Evolutionary conservation across 805 yeast genomes (phyloP).

Genomic region (Monosporozyma unispora): DNA sequence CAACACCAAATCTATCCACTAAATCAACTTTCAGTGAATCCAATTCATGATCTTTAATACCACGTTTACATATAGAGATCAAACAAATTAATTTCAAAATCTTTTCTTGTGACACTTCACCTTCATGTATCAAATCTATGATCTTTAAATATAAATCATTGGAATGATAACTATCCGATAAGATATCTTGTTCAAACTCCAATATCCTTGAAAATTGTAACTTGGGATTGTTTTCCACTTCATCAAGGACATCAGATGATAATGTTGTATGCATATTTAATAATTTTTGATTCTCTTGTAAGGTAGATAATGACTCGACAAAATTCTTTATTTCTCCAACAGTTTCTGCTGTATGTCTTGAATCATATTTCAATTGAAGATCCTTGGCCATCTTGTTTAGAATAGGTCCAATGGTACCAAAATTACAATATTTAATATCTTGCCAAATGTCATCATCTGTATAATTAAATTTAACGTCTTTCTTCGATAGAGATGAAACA

Average conservation of each 20-base stretch:
- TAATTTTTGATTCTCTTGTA: slow-evolving; percentile 59
- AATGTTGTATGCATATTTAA: slow-evolving; percentile 65
- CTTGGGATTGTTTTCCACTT: slow-evolving; percentile 30
- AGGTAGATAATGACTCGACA: slow-evolving; percentile 57
- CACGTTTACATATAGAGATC: slow-evolving; percentile 55
- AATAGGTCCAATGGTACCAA: slow-evolving; percentile 67
- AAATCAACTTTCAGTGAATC: slow-evolving; percentile 46
- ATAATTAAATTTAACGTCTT: slow-evolving; percentile 15
- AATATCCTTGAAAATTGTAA: slow-evolving; percentile 38
- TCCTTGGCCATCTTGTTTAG: slow-evolving; percentile 63
- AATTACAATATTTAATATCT: slow-evolving; percentile 55
- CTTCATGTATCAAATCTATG: slow-evolving; percentile 42
- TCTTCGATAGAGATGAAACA: slow-evolving; percentile 20
- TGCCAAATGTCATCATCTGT: slow-evolving; percentile 27
- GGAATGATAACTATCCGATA: slow-evolving; percentile 41
- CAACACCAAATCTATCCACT: slow-evolving; percentile 56
- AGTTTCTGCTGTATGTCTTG: slow-evolving; percentile 46
- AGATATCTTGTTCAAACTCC: slow-evolving; percentile 61
- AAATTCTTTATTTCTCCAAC: slow-evolving; percentile 60
- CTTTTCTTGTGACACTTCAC: slow-evolving; percentile 31
- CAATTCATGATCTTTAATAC: slow-evolving; percentile 58
- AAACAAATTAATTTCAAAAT: slow-evolving; percentile 48
- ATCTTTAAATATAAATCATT: slow-evolving; percentile 29
- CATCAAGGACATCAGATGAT: slow-evolving; percentile 54
- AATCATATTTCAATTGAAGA: slow-evolving; percentile 61